Conservation (phyloP, 768 basidiomycete genomes). For the Coprinopsis sp. region DNA sequence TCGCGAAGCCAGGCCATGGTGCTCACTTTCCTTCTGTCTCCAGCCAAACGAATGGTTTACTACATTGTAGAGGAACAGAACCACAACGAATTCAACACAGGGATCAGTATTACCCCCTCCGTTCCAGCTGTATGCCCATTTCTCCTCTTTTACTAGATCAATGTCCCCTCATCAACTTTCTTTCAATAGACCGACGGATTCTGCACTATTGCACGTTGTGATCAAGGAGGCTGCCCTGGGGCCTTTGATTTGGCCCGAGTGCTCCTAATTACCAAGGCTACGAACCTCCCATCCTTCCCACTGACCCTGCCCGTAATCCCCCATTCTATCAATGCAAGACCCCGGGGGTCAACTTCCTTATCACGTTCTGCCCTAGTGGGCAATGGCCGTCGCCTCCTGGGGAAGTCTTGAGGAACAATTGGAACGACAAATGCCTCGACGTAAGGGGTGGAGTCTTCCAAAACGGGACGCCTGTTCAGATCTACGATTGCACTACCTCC, state of each 20-base stretch:
- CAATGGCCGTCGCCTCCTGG: too few relatives aligned
- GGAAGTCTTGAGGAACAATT: too few relatives aligned
- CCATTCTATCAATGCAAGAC: constrained; percentile 19
- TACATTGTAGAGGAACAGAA: constrained; percentile 26
- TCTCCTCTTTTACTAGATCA: not conserved
- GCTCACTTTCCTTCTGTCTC: too few relatives aligned
- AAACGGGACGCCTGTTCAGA: too few relatives aligned
- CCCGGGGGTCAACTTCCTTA: constrained; percentile 14
- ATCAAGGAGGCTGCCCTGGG: constrained; percentile 23
- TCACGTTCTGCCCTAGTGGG: too few relatives aligned
- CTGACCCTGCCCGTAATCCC: constrained; percentile 14
- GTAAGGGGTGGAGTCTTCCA: too few relatives aligned
- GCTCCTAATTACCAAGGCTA: too few relatives aligned
- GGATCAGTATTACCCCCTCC: constrained; percentile 25
- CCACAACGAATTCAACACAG: constrained; percentile 25
- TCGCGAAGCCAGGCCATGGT: too few relatives aligned
- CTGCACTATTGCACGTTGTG: constrained; percentile 21
- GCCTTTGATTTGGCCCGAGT: constrained; percentile 6
- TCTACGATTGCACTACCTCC: too few relatives aligned
- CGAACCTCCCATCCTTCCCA: too few relatives aligned
- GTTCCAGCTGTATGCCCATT: constrained; percentile 15
- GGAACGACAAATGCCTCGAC: too few relatives aligned
- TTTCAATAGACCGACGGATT: constrained; percentile 15
- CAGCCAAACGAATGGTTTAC: constrained; percentile 15
- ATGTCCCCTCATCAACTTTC: constrained; percentile 8